A percentile compares a stretch with the other conserved stretches of the same genome.
Conservation (phyloP, 2,329 filamentous ascomycete genomes). For the Madurella mycetomatis region DNA sequence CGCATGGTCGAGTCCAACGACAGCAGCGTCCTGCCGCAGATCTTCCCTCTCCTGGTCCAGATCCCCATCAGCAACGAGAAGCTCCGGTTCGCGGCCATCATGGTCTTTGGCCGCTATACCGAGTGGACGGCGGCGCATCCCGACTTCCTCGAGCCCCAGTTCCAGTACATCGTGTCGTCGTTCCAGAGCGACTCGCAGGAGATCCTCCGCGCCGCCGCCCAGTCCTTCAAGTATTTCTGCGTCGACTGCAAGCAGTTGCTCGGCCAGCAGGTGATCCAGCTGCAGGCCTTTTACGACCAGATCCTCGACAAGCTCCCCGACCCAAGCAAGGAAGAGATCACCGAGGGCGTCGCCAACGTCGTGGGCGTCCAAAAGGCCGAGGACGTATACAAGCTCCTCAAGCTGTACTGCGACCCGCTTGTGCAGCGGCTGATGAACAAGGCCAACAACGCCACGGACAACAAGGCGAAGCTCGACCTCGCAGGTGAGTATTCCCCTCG, state of each 20-base stretch:
- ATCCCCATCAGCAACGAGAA: constrained; percentile 97
- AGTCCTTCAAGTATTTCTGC: constrained; percentile 96
- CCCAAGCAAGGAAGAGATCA: constrained; percentile 89
- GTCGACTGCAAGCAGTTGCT: constrained; percentile 88
- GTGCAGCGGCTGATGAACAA: constrained; percentile 80
- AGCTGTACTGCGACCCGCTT: constrained; percentile 89
- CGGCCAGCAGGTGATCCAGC: constrained; percentile 73
- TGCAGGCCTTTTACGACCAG: constrained; percentile 89
- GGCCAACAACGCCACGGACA: constrained; percentile 78
- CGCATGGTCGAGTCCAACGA: constrained; percentile 93
- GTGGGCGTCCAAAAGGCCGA: constrained; percentile 78
- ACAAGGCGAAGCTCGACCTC: constrained; percentile 78
- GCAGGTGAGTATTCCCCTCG: constrained; percentile 56
- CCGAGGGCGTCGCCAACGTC: constrained; percentile 89
- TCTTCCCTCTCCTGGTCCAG: constrained; percentile 89
- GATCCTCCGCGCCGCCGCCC: constrained; percentile 83
- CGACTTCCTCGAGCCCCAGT: constrained; percentile 85
- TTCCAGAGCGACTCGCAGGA: constrained; percentile 87
- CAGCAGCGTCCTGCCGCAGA: constrained; percentile 76
- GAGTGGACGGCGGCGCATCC: constrained; percentile 96
- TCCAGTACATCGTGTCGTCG: constrained; percentile 91
- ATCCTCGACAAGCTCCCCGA: constrained; percentile 82
- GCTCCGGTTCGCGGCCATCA: constrained; percentile 95
- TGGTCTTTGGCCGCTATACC: constrained; percentile 94
- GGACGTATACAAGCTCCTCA: constrained; percentile 79